Evolutionary conservation across 106 monocot species (phyloP).

Genomic region (Apostasia shenzhenica): DNA sequence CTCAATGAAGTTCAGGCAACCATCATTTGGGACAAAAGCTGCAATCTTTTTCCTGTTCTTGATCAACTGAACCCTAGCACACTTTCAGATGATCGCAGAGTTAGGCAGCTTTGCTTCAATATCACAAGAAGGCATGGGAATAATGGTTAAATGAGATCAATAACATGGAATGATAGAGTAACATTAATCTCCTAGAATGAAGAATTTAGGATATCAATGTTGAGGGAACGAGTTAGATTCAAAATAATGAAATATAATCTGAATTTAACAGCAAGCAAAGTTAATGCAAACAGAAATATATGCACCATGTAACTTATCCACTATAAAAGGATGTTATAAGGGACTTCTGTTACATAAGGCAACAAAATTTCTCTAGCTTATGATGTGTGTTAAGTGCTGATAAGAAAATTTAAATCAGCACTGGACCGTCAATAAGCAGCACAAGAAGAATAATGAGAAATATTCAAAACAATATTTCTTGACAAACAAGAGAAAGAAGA

Average conservation of each 20-base stretch:
- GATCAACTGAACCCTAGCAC: slow-evolving; percentile 22
- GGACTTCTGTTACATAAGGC: background rate
- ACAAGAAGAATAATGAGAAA: no score
- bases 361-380: slow-evolving; percentile 7
- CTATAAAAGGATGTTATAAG: background rate
- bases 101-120: slow-evolving; percentile 21
- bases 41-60: slow-evolving; percentile 22
- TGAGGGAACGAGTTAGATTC: no score
- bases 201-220: no score
- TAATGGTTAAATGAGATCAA: no score
- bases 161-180: no score
- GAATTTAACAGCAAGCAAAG: no score
- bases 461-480: no score
- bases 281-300: background rate
- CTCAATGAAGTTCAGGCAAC: slow-evolving; percentile 20
- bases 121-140: no score
- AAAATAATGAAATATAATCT: no score
- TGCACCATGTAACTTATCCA: slow-evolving; percentile 2
- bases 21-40: slow-evolving; percentile 21
- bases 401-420: slow-evolving; percentile 2
- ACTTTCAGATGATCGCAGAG: slow-evolving; percentile 19
- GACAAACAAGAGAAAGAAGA: no score
- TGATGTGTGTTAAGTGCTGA: slow-evolving; percentile 9
- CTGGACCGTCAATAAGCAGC: slow-evolving; percentile 14
- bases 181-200: no score